A percentile compares a stretch with the other conserved stretches of the same genome.
phyloP scores from a whole-genome alignment of 2,329 filamentous ascomycete species.

The Alternaria panax region DNA sequence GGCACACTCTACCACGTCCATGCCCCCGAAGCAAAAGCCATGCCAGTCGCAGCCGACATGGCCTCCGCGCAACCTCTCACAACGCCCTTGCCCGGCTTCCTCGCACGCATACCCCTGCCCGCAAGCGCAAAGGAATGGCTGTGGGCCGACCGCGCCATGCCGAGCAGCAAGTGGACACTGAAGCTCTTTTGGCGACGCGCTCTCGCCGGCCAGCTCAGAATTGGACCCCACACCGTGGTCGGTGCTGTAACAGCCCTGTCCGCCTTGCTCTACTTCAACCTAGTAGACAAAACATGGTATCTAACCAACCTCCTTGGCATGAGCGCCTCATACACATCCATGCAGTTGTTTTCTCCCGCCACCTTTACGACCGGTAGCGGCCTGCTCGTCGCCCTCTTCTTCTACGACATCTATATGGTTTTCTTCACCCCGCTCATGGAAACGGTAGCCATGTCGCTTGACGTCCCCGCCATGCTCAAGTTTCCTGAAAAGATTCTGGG shows the following conservation, averaged over 20 bases:
- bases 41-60: conserved; percentile 38
- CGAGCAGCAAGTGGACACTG: conserved; percentile 60
- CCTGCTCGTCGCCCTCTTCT: conserved; percentile 80
- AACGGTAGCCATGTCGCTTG: conserved; percentile 84
- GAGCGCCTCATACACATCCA: conserved; percentile 81
- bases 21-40: conserved; percentile 42
- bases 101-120: conserved; percentile 58
- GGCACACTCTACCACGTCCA: conserved; percentile 61
- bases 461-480: conserved; percentile 91
- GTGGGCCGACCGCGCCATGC: conserved; percentile 59
- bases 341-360: conserved; percentile 86
- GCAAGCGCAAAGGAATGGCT: conserved; percentile 43
- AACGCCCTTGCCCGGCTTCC: conserved; percentile 62
- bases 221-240: conserved; percentile 63
- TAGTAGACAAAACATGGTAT: conserved; percentile 68
- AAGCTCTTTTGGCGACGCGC: conserved; percentile 63
- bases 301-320: conserved; percentile 88
- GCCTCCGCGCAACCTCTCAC: conserved; percentile 29
- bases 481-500: no score
- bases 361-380: conserved; percentile 83
- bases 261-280: conserved; percentile 69
- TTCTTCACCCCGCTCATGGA: conserved; percentile 90
- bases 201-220: conserved; percentile 58
- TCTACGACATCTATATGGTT: conserved; percentile 94
- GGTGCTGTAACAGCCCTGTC: conserved; percentile 63